phyloP scores from a whole-genome alignment of 2,329 filamentous ascomycete species.

The Aureobasidium pullulans region DNA sequence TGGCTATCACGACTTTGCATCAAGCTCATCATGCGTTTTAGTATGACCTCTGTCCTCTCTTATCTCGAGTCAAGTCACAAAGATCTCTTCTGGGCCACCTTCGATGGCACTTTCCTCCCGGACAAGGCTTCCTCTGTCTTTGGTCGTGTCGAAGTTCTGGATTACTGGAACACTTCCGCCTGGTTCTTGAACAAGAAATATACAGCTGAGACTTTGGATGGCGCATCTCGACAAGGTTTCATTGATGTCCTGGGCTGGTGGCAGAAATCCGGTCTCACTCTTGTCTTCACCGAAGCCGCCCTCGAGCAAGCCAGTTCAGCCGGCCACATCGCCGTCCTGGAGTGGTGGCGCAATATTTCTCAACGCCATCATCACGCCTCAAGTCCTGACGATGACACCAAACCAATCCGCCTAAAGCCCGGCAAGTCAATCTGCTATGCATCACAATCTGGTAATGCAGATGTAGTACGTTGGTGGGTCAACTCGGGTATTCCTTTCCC shows the following conservation, averaged over 20 bases:
- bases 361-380: constrained; percentile 21
- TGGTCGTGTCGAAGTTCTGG: constrained; percentile 73
- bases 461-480: constrained; percentile 83
- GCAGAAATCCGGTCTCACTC: constrained; percentile 69
- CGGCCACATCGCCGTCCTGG: constrained; percentile 75
- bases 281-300: constrained; percentile 80
- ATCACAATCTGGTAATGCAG: constrained; percentile 70
- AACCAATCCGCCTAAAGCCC: constrained; percentile 57
- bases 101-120: constrained; percentile 71
- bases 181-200: constrained; percentile 84
- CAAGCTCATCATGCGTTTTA: constrained; percentile 87
- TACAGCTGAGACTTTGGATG: constrained; percentile 75
- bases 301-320: constrained; percentile 81
- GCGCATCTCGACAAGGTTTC: constrained; percentile 78
- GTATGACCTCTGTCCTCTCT: constrained; percentile 67
- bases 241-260: constrained; percentile 86
- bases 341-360: constrained; percentile 74
- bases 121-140: constrained; percentile 85
- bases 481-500: constrained; percentile 69
- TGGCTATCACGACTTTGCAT: constrained; percentile 76
- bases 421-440: constrained; percentile 79
- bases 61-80: constrained; percentile 61
- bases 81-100: constrained; percentile 79
- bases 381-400: constrained; percentile 22
- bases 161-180: constrained; percentile 82